These are phyloP conservation scores for Blastobotrys ciferrii DNA, from an alignment of 1,139 yeast genomes.

Conservation along the genomic window DNA sequence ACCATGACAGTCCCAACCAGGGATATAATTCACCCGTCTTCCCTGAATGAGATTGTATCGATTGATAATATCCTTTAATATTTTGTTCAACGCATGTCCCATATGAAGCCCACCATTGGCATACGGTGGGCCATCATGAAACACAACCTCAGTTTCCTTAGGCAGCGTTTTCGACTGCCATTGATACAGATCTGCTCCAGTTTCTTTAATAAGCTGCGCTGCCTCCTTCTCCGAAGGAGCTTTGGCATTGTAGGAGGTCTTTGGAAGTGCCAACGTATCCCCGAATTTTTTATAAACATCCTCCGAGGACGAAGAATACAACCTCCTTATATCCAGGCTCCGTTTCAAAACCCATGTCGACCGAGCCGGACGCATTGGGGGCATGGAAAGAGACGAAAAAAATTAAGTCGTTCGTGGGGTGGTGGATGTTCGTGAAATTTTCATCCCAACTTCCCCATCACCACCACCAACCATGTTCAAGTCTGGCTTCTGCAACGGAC, in stretches of 20 bases:
- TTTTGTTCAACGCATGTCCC: conserved; percentile 91
- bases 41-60: conserved; percentile 67
- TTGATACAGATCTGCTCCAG: conserved; percentile 42
- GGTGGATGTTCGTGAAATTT: not conserved
- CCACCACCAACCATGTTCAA: conserved; percentile 5
- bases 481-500: conserved; percentile 1
- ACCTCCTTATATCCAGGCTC: not conserved
- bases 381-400: not conserved
- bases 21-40: conserved; percentile 63
- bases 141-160: conserved; percentile 41
- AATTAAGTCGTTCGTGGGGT: not conserved
- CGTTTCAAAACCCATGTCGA: not conserved
- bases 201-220: conserved; percentile 33
- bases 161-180: conserved; percentile 41
- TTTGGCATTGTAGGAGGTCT: conserved; percentile 51
- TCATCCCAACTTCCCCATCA: not conserved
- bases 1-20: conserved; percentile 99
- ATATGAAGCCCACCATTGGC: conserved; percentile 92
- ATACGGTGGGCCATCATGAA: conserved; percentile 98
- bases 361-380: not conserved
- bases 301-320: not conserved
- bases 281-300: conserved; percentile 38
- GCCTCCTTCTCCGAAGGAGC: conserved; percentile 37
- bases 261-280: conserved; percentile 51
- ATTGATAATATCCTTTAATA: conserved; percentile 79